phyloP scores from a whole-genome alignment of 2,329 filamentous ascomycete genomes.

The Cryphonectria carpinicola region DNA sequence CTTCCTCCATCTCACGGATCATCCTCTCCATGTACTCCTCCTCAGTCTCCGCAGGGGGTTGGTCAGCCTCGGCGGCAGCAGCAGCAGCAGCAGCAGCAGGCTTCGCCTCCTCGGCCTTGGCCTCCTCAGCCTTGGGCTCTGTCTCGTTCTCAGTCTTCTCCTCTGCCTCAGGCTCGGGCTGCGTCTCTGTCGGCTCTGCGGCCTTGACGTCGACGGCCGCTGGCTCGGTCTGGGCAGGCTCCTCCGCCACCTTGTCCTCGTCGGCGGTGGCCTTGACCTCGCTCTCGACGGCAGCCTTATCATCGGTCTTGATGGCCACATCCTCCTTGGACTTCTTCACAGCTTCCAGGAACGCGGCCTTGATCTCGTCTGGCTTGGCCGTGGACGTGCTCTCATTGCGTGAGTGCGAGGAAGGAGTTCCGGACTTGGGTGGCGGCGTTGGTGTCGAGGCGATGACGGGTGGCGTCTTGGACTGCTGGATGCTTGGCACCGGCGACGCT shows the following conservation, averaged over 20 bases:
- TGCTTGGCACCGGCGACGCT: conserved; percentile 58
- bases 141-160: conserved; percentile 33
- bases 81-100: conserved; percentile 47
- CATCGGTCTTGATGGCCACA: conserved; percentile 43
- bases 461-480: conserved; percentile 65
- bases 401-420: conserved; percentile 65
- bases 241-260: conserved; percentile 33
- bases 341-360: conserved; percentile 80
- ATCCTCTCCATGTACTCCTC: conserved; percentile 62
- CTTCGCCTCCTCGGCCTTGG: conserved; percentile 35
- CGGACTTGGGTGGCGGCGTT: conserved; percentile 78
- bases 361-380: conserved; percentile 78
- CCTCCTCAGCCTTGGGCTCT: conserved; percentile 48
- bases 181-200: conserved; percentile 29
- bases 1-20: conserved; percentile 66
- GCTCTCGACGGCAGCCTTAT: conserved; percentile 35
- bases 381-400: conserved; percentile 71
- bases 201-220: conserved; percentile 35
- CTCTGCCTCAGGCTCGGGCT: conserved; percentile 27
- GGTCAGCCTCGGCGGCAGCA: conserved; percentile 34
- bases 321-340: conserved; percentile 66
- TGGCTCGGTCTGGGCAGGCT: conserved; percentile 32
- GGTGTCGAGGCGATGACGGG: conserved; percentile 74
- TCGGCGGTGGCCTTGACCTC: conserved; percentile 34
- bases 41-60: conserved; percentile 38